A percentile compares a stretch with the other conserved stretches of the same genome.
Conservation (phyloP, 2,329 filamentous ascomycete genomes). For the Calonectria pauciramosa region DNA sequence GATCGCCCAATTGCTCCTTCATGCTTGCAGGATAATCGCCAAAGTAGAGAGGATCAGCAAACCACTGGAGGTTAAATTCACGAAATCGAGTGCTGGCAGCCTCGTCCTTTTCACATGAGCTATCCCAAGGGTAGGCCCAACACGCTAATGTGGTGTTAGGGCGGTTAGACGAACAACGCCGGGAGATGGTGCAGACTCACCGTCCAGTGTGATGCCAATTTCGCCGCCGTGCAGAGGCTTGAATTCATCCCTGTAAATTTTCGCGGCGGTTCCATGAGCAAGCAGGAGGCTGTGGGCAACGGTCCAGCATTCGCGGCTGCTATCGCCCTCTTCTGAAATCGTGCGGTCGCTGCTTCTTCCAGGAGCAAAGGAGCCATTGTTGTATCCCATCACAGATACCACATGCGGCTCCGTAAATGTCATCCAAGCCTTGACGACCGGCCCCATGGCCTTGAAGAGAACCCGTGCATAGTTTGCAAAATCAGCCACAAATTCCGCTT, state of each 20-base stretch:
- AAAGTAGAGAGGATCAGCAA: constrained; percentile 88
- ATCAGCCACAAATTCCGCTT: constrained; percentile 85
- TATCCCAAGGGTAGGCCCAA: constrained; percentile 81
- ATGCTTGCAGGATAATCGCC: constrained; percentile 63
- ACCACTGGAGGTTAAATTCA: constrained; percentile 80
- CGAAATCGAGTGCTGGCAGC: constrained; percentile 82
- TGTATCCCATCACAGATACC: constrained; percentile 84
- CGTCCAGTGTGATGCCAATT: constrained; percentile 93
- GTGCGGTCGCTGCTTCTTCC: constrained; percentile 83
- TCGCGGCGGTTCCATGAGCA: constrained; percentile 84
- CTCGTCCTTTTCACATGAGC: constrained; percentile 80
- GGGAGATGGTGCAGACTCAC: constrained; percentile 68
- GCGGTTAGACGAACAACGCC: neutral
- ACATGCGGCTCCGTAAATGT: constrained; percentile 95
- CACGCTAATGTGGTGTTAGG: neutral
- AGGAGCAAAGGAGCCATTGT: constrained; percentile 82
- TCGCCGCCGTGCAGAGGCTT: constrained; percentile 80
- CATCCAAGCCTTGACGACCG: constrained; percentile 88
- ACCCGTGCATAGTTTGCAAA: constrained; percentile 84
- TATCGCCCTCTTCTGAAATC: constrained; percentile 80
- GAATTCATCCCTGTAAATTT: constrained; percentile 86
- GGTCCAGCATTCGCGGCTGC: constrained; percentile 83
- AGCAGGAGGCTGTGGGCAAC: constrained; percentile 85
- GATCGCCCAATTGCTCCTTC: constrained; percentile 49
- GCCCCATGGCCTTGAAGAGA: constrained; percentile 78